phyloP scores from a whole-genome alignment of 202 grass and related monocot genomes.

The Brachypodium distachyon region DNA sequence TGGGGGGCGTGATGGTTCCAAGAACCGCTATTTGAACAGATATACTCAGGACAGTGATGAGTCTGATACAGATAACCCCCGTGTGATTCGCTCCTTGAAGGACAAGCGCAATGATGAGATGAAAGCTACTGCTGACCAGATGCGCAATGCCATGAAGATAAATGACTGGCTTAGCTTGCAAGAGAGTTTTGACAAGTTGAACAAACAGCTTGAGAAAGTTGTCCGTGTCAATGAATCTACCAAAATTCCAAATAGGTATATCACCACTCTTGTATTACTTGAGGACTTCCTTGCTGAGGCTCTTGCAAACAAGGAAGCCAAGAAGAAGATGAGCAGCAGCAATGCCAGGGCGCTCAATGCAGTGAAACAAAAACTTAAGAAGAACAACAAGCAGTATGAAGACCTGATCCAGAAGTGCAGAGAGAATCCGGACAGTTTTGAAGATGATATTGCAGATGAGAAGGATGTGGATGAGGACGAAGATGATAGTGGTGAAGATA shows the following conservation, averaged over 20 bases:
- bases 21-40: slow-evolving; percentile 47
- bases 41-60: slow-evolving; percentile 63
- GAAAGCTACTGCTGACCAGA: slow-evolving; percentile 77
- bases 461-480: slow-evolving; percentile 18
- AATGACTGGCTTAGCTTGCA: slow-evolving; percentile 92
- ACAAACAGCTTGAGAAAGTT: slow-evolving; percentile 96
- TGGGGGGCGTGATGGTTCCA: not conserved
- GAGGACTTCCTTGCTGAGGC: slow-evolving; percentile 86
- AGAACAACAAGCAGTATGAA: slow-evolving; percentile 95
- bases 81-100: slow-evolving; percentile 60
- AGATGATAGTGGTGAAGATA: slow-evolving; percentile 21
- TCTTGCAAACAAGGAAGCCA: slow-evolving; percentile 85
- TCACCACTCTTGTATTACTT: slow-evolving; percentile 73
- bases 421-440: slow-evolving; percentile 54
- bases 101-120: slow-evolving; percentile 92
- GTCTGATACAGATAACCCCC: slow-evolving; percentile 47
- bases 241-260: slow-evolving; percentile 66
- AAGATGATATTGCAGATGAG: slow-evolving; percentile 38
- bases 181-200: slow-evolving; percentile 88
- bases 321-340: slow-evolving; percentile 99
- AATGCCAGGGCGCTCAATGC: slow-evolving; percentile 71
- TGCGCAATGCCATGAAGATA: slow-evolving; percentile 90
- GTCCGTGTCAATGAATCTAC: slow-evolving; percentile 72
- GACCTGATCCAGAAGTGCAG: slow-evolving; percentile 58
- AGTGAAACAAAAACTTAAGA: slow-evolving; percentile 92